These are phyloP conservation scores for Salix arbutifolia DNA, from an alignment of 345 rosid species.

Conservation along the genomic window DNA sequence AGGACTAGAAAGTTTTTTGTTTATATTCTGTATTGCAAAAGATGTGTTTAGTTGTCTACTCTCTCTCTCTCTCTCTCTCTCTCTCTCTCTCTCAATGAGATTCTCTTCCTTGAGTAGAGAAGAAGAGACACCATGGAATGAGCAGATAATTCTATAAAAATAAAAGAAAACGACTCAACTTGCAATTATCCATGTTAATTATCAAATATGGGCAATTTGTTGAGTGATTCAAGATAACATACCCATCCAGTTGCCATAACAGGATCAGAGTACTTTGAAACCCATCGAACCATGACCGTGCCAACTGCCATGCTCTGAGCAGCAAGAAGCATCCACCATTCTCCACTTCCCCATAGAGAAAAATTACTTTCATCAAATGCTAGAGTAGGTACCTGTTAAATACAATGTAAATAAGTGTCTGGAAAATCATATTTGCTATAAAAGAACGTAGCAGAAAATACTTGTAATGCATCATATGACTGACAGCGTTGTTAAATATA, in stretches of 20 bases:
- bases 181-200: not conserved
- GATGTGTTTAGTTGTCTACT: not conserved
- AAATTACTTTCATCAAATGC: constrained; percentile 44
- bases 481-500: not conserved
- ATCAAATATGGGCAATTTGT: not conserved
- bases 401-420: not conserved
- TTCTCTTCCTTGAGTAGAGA: not conserved
- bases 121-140: no score
- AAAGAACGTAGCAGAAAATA: not conserved
- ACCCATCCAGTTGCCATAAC: constrained; percentile 99
- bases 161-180: not conserved
- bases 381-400: constrained; percentile 59
- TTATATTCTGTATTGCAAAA: not conserved
- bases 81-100: not conserved
- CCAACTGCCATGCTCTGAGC: constrained; percentile 98
- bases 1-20: not conserved
- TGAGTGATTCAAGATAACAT: constrained; percentile 18
- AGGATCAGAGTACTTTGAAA: constrained; percentile 82
- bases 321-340: constrained; percentile 99
- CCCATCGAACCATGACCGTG: constrained; percentile 95
- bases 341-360: constrained; percentile 93
- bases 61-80: not conserved
- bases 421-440: not conserved
- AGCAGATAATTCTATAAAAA: no score
- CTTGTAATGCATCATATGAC: not conserved